phyloP scores from a whole-genome alignment of 2,329 filamentous ascomycete species.

The Exophiala sp. region DNA sequence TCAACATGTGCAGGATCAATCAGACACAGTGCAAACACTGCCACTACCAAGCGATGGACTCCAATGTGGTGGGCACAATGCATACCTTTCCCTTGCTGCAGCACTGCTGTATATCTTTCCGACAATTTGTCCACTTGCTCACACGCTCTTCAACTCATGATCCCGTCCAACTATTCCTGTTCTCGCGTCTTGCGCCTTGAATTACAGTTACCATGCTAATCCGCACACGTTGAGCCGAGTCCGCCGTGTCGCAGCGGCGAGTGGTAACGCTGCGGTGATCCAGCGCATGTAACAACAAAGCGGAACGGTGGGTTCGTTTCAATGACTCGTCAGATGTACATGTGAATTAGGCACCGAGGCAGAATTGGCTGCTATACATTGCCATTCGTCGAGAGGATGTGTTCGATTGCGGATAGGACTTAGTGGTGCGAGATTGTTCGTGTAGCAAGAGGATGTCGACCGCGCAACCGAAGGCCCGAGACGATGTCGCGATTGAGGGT shows the following conservation, averaged over 20 bases:
- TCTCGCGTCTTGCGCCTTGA: conserved; percentile 15
- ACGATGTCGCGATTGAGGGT: too few relatives aligned
- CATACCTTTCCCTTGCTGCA: conserved; percentile 17
- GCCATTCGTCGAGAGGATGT: too few relatives aligned
- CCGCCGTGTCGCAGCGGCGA: neutral
- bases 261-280: neutral
- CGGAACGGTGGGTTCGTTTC: too few relatives aligned
- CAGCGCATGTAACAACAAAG: neutral
- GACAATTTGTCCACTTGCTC: conserved; percentile 1
- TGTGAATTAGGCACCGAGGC: too few relatives aligned
- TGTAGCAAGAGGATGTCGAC: too few relatives aligned
- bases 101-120: neutral
- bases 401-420: too few relatives aligned
- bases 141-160: conserved; percentile 14
- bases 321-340: too few relatives aligned
- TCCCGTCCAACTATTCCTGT: neutral
- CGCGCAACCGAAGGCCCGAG: too few relatives aligned
- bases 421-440: too few relatives aligned
- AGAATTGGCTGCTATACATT: too few relatives aligned
- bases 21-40: neutral
- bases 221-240: neutral
- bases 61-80: neutral
- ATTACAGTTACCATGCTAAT: conserved; percentile 19
- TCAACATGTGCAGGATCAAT: too few relatives aligned
- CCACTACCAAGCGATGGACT: neutral